Base-by-base conservation (phyloP, 1,139 yeast genomes). In the Pichia sp. region DNA sequence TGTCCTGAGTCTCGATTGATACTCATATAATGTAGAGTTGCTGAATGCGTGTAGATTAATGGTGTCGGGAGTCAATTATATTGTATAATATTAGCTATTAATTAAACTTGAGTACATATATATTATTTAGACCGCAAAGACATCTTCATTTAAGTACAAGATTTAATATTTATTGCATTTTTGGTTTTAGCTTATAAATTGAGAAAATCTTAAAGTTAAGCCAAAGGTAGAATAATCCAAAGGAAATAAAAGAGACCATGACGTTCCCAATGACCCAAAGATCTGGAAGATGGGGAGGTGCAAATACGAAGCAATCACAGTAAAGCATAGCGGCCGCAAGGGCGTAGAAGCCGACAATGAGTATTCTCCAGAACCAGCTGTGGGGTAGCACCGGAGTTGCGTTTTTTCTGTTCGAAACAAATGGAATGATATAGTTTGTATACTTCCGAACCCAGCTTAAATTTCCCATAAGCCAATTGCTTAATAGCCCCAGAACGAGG, bases 391-490 rank as follows among this genome's bases (percentile, higher is more conserved):
- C 70, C 34, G 76, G 73, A 47, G 74, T 70, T 36, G 77, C 75
- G 42, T 71, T 68, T 9, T 57, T 55, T 43, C 68, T 60, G 6
- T 57, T 55, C 3, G 59, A 43, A 30, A 67, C 54, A n/a, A 64
- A 65, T 21, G 63, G 55, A 1, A 62, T 52, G 4, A 66, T 41
- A 4, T 54, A 46, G 18, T 75, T 76, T 2, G 76, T 74, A 19
- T 75, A 76, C 43, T 66, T 73, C 50, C 80, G 60, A 13, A 67
- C 53, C 77, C 76, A 57, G 47, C 68, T 65, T 52, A 78, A 71
- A 45, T 83, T 83, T 13, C 91, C 89, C 63, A 88, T 74, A 37
- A 93, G 72, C 96, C 97, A 93, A 66, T 91, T 91, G 66, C 89
- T 84, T 60, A 89, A 66, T 5, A 82, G 66, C 19, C 80, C 71